Conservation (phyloP, 352 stramenopile species). For the Phytopythium sindhum region DNA sequence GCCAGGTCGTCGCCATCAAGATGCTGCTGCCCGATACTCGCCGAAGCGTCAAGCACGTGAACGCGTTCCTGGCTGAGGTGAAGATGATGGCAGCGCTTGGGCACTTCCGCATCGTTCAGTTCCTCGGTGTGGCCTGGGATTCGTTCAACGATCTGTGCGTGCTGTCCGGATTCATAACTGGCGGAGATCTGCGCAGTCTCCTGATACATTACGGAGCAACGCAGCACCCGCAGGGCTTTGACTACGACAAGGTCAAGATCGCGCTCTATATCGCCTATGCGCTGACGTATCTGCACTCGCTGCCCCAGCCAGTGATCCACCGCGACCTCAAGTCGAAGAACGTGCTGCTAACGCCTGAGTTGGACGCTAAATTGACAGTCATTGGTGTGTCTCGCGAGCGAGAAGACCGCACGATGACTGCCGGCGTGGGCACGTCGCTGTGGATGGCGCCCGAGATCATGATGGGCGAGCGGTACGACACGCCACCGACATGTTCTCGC, state of each 20-base stretch:
- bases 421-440: too few species aligned
- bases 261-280: slow-evolving; percentile 33
- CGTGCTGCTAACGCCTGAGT: slow-evolving; percentile 19
- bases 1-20: slow-evolving; percentile 19
- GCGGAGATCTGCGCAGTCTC: slow-evolving; percentile 24
- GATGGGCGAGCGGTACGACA: too few species aligned
- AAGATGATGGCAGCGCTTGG: slow-evolving; percentile 17
- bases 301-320: slow-evolving; percentile 21
- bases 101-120: slow-evolving; percentile 20
- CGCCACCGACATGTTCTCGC: too few species aligned
- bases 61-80: slow-evolving; percentile 21
- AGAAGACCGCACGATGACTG: too few species aligned
- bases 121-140: slow-evolving; percentile 28
- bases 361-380: slow-evolving; percentile 40
- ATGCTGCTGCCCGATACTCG: slow-evolving; percentile 12
- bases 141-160: slow-evolving; percentile 20
- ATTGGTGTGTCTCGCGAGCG: slow-evolving; percentile 34
- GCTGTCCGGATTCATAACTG: slow-evolving; percentile 32
- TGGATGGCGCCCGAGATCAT: too few species aligned
- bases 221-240: slow-evolving; percentile 13
- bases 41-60: slow-evolving; percentile 11
- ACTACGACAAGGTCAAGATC: slow-evolving; percentile 39
- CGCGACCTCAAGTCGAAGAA: slow-evolving; percentile 43
- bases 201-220: slow-evolving; percentile 10
- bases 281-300: slow-evolving; percentile 38